These are phyloP conservation scores for Apostasia shenzhenica DNA, from an alignment of 106 monocot genomes.

Conservation along the genomic window DNA sequence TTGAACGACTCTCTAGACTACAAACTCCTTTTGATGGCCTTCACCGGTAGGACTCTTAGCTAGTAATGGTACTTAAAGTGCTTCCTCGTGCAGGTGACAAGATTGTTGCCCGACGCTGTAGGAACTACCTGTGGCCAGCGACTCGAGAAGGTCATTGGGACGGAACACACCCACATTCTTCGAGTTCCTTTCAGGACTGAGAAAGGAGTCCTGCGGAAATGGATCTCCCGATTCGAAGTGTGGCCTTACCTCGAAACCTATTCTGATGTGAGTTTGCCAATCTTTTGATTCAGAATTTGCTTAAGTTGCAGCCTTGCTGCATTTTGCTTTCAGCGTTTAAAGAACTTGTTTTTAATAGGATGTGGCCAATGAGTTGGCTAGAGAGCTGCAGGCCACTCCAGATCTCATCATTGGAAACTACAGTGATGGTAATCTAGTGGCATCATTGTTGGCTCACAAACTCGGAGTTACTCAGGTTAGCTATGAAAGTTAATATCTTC, in stretches of 20 bases:
- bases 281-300: neutral
- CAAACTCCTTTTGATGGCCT: no score
- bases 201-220: slow-evolving; percentile 43
- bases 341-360: slow-evolving; percentile 21
- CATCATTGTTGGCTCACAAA: slow-evolving; percentile 60
- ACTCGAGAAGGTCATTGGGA: slow-evolving; percentile 60
- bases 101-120: slow-evolving; percentile 56
- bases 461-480: slow-evolving; percentile 70
- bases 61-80: no score
- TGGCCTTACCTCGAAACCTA: slow-evolving; percentile 70
- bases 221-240: slow-evolving; percentile 68
- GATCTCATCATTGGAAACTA: slow-evolving; percentile 76
- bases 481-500: neutral
- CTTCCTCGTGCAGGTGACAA: slow-evolving; percentile 51
- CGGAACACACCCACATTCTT: slow-evolving; percentile 54
- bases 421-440: slow-evolving; percentile 84
- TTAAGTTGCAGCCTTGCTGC: no score
- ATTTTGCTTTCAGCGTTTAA: no score
- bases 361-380: slow-evolving; percentile 57
- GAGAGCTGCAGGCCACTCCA: slow-evolving; percentile 61
- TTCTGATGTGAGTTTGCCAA: slow-evolving; percentile 32
- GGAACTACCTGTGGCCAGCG: slow-evolving; percentile 64
- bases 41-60: no score
- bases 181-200: slow-evolving; percentile 60
- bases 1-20: no score